Evolutionary conservation across 441 rosid genomes (phyloP), one percentile per base, ranked within the genome.

Genomic region (Hura crepitans): DNA sequence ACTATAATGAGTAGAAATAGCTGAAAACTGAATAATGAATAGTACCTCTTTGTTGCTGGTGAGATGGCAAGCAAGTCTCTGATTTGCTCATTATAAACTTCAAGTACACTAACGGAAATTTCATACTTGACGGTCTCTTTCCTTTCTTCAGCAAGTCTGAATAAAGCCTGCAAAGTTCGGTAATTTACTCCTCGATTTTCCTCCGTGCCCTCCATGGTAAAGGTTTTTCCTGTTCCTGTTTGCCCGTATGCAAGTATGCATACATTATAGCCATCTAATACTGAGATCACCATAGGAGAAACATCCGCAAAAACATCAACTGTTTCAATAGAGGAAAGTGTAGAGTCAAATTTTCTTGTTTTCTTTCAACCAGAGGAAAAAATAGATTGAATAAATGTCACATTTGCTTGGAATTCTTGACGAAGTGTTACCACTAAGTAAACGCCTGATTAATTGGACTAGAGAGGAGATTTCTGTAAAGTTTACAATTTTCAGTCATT

Each of bases 151-250:
- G 90, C 80, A 80, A 81, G 80, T 72, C 81, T 71, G 80, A 93
- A 91, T 59, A 93, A 74, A 53, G 84, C 81, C 79, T 88, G 88
- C 1, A 91, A 90, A 31, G 98, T 93, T 73, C 92, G 82, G 67
- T 85, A 93, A 80, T 93, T 93, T 76, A 93, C 97, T 76, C 98
- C 98, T 70, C 96, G 84, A 68, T 82, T 82, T 68, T 84, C 82
- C 60, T 82, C 84, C 13, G 84, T 87, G 56, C 98, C 98, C 81
- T 93, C 98, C 98, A 91, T 91, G 56, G 98, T 93, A 78, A 89
- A 93, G 20, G 98, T 93, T 78, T 93, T 93, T 46, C 98, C 95
- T 31, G 98, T 93, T 51, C 98, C 98, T 18, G 98, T 93, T 80
- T 91, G 98, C 60, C 97, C 97, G 51, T 89, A 91, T 63, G 96